Conservation (phyloP, 106 monocot genomes). For the Apostasia shenzhenica region DNA sequence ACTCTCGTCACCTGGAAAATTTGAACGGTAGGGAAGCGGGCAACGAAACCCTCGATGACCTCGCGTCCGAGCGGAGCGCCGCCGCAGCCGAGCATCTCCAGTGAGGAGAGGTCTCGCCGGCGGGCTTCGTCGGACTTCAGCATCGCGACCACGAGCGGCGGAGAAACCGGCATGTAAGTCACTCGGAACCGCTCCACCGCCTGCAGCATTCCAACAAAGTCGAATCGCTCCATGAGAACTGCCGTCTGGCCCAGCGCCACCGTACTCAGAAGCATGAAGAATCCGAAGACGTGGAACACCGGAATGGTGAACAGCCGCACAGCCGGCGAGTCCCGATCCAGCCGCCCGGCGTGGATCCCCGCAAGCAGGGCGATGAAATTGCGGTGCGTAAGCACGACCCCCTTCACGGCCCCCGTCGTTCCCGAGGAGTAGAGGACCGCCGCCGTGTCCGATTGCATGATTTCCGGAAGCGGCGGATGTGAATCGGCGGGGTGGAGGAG, state of each 20-base stretch:
- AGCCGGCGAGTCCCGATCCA: slow-evolving; percentile 3
- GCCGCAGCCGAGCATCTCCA: slow-evolving; percentile 29
- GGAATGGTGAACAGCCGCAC: slow-evolving; percentile 38
- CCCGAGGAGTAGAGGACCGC: slow-evolving; percentile 66
- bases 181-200: slow-evolving; percentile 42
- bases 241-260: slow-evolving; percentile 37
- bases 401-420: slow-evolving; percentile 56
- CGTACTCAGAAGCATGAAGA: slow-evolving; percentile 37
- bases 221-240: slow-evolving; percentile 59
- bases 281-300: slow-evolving; percentile 62
- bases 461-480: neutral
- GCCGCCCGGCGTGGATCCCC: slow-evolving; percentile 1
- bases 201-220: slow-evolving; percentile 33
- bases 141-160: slow-evolving; percentile 54
- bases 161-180: slow-evolving; percentile 42
- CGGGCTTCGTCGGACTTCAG: slow-evolving; percentile 33
- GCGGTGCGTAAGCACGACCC: slow-evolving; percentile 46
- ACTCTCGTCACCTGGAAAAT: slow-evolving; percentile 29
- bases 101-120: slow-evolving; percentile 42
- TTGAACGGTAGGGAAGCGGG: slow-evolving; percentile 34
- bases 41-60: slow-evolving; percentile 33
- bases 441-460: slow-evolving; percentile 18
- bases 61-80: slow-evolving; percentile 59
- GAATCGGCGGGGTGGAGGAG: neutral
- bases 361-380: slow-evolving; percentile 43